A percentile compares a stretch with the other conserved stretches of the same genome.
Conservation (phyloP, 768 basidiomycete genomes). For the Russula abietina region DNA sequence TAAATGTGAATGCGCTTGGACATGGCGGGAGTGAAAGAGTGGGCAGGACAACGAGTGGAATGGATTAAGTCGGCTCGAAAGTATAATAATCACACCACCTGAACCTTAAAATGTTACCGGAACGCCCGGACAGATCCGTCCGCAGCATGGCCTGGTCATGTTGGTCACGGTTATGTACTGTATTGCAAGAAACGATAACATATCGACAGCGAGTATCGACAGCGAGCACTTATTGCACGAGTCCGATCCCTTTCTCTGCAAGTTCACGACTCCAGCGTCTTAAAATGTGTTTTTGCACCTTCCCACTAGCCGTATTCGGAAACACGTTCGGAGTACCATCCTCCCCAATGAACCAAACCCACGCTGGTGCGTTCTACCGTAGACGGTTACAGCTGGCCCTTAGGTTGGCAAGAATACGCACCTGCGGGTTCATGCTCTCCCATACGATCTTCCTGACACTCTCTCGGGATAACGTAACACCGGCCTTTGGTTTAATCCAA, state of each 20-base stretch:
- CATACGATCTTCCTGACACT: slow-evolving; percentile 51
- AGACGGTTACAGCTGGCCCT: not conserved
- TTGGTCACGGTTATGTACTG: no score
- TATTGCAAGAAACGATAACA: no score
- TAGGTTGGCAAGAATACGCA: slow-evolving; percentile 28
- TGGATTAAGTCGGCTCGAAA: not conserved
- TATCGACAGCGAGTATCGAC: no score
- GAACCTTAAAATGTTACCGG: no score
- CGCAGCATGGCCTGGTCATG: no score
- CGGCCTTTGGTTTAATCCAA: slow-evolving; percentile 51
- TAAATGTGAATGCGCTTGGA: slow-evolving; percentile 63
- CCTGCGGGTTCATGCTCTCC: slow-evolving; percentile 73
- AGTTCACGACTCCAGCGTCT: slow-evolving; percentile 61
- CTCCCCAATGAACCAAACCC: slow-evolving; percentile 80
- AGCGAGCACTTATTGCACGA: not conserved
- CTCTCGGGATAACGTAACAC: slow-evolving; percentile 37
- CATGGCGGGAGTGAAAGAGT: slow-evolving; percentile 37
- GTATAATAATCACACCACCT: not conserved
- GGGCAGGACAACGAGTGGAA: slow-evolving; percentile 11
- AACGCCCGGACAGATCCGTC: no score
- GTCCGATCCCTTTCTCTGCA: slow-evolving; percentile 42
- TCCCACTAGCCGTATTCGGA: slow-evolving; percentile 84
- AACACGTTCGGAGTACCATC: slow-evolving; percentile 51
- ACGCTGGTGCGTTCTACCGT: slow-evolving; percentile 66
- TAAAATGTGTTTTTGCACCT: slow-evolving; percentile 77